phyloP scores from a whole-genome alignment of 2,329 filamentous ascomycete species.

The Colletotrichum eremochloae region DNA sequence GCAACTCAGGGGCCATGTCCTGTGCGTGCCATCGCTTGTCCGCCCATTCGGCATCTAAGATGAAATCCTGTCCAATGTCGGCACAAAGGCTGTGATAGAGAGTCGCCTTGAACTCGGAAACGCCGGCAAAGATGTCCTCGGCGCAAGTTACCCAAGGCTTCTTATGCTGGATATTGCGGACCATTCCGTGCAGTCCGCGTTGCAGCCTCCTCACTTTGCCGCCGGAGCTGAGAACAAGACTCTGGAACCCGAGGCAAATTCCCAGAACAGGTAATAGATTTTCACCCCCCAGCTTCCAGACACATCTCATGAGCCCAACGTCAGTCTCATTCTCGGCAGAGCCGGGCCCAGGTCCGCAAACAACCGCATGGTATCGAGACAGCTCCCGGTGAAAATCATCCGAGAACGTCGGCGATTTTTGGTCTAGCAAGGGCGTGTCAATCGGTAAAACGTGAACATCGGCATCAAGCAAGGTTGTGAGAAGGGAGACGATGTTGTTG shows the following conservation, averaged over 20 bases:
- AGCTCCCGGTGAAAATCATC: slow-evolving; percentile 64
- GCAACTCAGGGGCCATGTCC: slow-evolving; percentile 55
- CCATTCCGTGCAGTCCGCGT: slow-evolving; percentile 86
- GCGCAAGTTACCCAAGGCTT: slow-evolving; percentile 39
- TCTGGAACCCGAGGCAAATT: slow-evolving; percentile 92
- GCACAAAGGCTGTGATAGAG: slow-evolving; percentile 79
- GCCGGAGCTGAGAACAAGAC: slow-evolving; percentile 77
- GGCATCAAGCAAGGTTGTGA: slow-evolving; percentile 77
- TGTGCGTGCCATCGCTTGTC: slow-evolving; percentile 56
- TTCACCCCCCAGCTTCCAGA: slow-evolving; percentile 77
- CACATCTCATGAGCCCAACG: slow-evolving; percentile 82
- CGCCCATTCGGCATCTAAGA: slow-evolving; percentile 54
- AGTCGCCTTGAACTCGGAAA: slow-evolving; percentile 75
- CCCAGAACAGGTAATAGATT: slow-evolving; percentile 83
- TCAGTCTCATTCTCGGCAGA: slow-evolving; percentile 79
- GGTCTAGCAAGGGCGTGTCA: slow-evolving; percentile 68
- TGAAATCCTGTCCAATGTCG: slow-evolving; percentile 64
- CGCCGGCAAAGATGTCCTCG: slow-evolving; percentile 74
- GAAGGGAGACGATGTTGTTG: slow-evolving; percentile 90
- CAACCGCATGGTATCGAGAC: slow-evolving; percentile 81
- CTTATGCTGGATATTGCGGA: slow-evolving; percentile 74
- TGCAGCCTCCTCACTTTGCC: slow-evolving; percentile 74
- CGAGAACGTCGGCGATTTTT: slow-evolving; percentile 57
- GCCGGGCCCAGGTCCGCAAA: slow-evolving; percentile 92
- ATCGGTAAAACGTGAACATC: slow-evolving; percentile 81